These are phyloP conservation scores for Brassica rapa DNA, from an alignment of 345 rosid genomes.

Conservation along the genomic window DNA sequence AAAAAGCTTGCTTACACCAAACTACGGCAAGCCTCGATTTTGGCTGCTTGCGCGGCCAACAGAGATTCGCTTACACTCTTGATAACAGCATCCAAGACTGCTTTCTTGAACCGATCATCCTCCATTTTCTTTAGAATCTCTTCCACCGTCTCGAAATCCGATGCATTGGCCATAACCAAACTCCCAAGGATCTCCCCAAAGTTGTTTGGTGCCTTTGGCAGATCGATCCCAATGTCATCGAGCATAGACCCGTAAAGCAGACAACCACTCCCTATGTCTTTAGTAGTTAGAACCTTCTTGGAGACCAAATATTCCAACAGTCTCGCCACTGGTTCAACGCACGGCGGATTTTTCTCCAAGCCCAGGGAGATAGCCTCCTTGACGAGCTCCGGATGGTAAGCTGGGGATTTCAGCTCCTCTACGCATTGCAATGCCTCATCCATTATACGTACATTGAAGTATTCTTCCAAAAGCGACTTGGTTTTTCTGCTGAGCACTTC, in stretches of 20 bases:
- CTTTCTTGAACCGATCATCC: slow-evolving; percentile 56
- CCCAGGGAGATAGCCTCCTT: slow-evolving; percentile 81
- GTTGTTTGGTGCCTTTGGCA: slow-evolving; percentile 75
- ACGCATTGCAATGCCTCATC: slow-evolving; percentile 84
- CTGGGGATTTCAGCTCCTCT: slow-evolving; percentile 68
- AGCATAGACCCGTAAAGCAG: slow-evolving; percentile 64
- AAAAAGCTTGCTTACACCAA: slow-evolving; percentile 27
- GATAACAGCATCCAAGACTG: slow-evolving; percentile 56
- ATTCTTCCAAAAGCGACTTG: slow-evolving; percentile 66
- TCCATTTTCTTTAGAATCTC: slow-evolving; percentile 70
- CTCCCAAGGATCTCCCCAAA: slow-evolving; percentile 77
- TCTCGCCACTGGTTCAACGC: slow-evolving; percentile 50
- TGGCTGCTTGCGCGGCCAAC: slow-evolving; percentile 55
- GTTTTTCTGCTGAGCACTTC: slow-evolving; percentile 62
- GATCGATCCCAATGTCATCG: slow-evolving; percentile 83
- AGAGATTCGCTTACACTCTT: slow-evolving; percentile 45
- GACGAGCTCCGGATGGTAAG: slow-evolving; percentile 69
- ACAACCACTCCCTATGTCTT: slow-evolving; percentile 68
- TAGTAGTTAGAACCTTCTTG: slow-evolving; percentile 52
- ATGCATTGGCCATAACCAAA: slow-evolving; percentile 51
- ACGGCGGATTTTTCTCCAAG: slow-evolving; percentile 69
- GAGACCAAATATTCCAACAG: slow-evolving; percentile 56
- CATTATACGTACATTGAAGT: slow-evolving; percentile 52
- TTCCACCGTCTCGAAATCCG: slow-evolving; percentile 55
- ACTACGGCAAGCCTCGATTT: slow-evolving; percentile 61